Evolutionary conservation across 2,329 filamentous ascomycete species (phyloP).

Genomic region (Scytalidium sp.): DNA sequence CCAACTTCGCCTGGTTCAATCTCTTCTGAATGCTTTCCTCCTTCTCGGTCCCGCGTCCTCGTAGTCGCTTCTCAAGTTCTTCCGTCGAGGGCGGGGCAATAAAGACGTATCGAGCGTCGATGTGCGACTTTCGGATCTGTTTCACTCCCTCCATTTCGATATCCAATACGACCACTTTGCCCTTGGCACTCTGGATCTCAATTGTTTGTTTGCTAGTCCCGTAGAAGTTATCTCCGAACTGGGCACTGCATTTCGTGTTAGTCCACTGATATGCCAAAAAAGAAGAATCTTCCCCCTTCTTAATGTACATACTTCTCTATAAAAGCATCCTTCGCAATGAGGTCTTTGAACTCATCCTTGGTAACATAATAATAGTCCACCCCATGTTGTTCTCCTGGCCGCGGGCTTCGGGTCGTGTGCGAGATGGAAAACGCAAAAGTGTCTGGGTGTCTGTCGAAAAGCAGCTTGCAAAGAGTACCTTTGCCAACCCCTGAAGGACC

Average conservation of each 20-base stretch:
- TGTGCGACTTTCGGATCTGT: slow-evolving; percentile 75
- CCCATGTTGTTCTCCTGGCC: slow-evolving; percentile 71
- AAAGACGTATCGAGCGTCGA: slow-evolving; percentile 80
- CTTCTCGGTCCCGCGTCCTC: slow-evolving; percentile 74
- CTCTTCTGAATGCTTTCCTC: slow-evolving; percentile 70
- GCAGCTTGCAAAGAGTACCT: slow-evolving; percentile 66
- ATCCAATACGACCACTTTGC: slow-evolving; percentile 78
- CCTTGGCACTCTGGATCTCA: slow-evolving; percentile 67
- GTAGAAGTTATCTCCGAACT: slow-evolving; percentile 84
- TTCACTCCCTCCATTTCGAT: slow-evolving; percentile 99
- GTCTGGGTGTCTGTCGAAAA: slow-evolving; percentile 58
- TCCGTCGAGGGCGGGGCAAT: slow-evolving; percentile 75
- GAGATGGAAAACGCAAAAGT: slow-evolving; percentile 58
- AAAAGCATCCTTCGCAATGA: slow-evolving; percentile 69
- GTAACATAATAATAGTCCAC: slow-evolving; percentile 78
- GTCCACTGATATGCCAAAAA: no score
- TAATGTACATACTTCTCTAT: slow-evolving; percentile 56
- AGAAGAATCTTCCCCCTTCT: no score
- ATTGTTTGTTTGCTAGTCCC: slow-evolving; percentile 81
- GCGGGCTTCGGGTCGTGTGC: slow-evolving; percentile 79
- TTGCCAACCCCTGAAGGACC: slow-evolving; percentile 80
- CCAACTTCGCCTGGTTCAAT: slow-evolving; percentile 66
- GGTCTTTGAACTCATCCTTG: slow-evolving; percentile 62
- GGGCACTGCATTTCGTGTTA: slow-evolving; percentile 43
- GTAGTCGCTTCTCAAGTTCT: slow-evolving; percentile 69